phyloP scores from a whole-genome alignment of 441 rosid genomes.

The Macaranga tanarius region DNA sequence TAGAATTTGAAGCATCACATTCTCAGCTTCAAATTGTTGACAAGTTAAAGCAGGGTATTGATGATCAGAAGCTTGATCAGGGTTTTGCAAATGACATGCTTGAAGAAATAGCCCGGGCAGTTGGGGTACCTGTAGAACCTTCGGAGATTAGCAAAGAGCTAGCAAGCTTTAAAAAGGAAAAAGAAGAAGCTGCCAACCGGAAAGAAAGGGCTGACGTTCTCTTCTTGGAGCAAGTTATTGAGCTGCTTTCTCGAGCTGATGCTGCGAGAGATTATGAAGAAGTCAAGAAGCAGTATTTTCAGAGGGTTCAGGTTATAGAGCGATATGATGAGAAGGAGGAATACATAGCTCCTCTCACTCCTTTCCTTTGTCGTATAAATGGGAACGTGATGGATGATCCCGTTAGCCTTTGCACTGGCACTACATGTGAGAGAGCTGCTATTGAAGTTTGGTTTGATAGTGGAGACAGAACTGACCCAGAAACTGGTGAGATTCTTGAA shows the following conservation, averaged over 20 bases:
- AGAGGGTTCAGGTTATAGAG: constrained; percentile 49
- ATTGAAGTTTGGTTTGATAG: constrained; percentile 48
- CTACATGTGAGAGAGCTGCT: constrained; percentile 70
- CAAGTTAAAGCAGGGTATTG: constrained; percentile 54
- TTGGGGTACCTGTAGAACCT: constrained; percentile 70
- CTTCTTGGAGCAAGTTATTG: constrained; percentile 72
- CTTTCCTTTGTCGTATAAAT: constrained; percentile 52
- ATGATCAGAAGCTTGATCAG: constrained; percentile 58
- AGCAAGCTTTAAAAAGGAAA: constrained; percentile 57
- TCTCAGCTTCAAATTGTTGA: constrained; percentile 57
- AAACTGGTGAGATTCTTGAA: constrained; percentile 53
- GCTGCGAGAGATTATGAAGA: constrained; percentile 60
- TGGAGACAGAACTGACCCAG: constrained; percentile 54
- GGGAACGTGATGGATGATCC: constrained; percentile 57
- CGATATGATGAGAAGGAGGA: constrained; percentile 45
- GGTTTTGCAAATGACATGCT: constrained; percentile 65
- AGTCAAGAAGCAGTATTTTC: constrained; percentile 47
- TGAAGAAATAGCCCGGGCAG: constrained; percentile 61
- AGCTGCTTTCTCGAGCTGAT: constrained; percentile 70
- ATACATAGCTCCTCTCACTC: constrained; percentile 44
- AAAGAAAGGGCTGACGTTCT: constrained; percentile 65
- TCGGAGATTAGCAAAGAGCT: constrained; percentile 62
- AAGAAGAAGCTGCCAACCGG: constrained; percentile 58
- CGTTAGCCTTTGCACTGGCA: constrained; percentile 70
- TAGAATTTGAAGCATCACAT: constrained; percentile 50